Base-by-base conservation (phyloP, 2,329 filamentous ascomycete genomes). In the Trichoderma hamatum region DNA sequence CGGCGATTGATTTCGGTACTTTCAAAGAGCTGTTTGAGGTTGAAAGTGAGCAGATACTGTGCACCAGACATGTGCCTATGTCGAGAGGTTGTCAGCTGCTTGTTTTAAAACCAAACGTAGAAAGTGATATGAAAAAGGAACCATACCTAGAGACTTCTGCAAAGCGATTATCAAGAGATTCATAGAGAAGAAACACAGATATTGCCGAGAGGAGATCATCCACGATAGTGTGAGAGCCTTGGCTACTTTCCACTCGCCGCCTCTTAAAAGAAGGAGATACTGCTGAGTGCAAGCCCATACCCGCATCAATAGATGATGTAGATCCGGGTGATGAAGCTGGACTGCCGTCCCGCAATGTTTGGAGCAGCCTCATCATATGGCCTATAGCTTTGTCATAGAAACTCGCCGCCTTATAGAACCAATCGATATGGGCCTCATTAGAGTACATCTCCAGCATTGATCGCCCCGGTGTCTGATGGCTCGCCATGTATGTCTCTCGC, bases 401-500 rank as follows among this genome's bases (percentile, higher is more conserved):
- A 32, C 72, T 73, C n/a, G 72, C 72, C 11, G 72, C 70, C 43
- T 72, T 70, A 51, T 72, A 72, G 54, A 71, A 72, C 71, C 71
- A 72, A 34, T 72, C 71, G 32, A 69, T 55, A 13, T 66, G 55
- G 24, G 58, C 43, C 21, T n/a, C 52, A n/a, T 63, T 52, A 9
- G 55, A 68, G 43, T 67, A 67, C 32, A 69, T 46, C 51, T 70
- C 64, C 9, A 71, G 56, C 64, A 68, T 60, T 19, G 70, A 70
- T 24, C 49, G 43, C 5, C 55, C 54, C 11, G 62, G 39, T 4
- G 52, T 55, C 14, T 67, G 68, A 54, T 59, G 54, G 13, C n/a
- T 60, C 24, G 43, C 13, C 14, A 63, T 43, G 26, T 52, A 46
- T 9, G 68, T 56, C 39, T 66, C 68, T 49, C 68, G 62, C 55